Evolutionary conservation across 768 basidiomycete species (phyloP), one percentile per base, ranked within the genome.

Genomic region (Panellus pusillus): DNA sequence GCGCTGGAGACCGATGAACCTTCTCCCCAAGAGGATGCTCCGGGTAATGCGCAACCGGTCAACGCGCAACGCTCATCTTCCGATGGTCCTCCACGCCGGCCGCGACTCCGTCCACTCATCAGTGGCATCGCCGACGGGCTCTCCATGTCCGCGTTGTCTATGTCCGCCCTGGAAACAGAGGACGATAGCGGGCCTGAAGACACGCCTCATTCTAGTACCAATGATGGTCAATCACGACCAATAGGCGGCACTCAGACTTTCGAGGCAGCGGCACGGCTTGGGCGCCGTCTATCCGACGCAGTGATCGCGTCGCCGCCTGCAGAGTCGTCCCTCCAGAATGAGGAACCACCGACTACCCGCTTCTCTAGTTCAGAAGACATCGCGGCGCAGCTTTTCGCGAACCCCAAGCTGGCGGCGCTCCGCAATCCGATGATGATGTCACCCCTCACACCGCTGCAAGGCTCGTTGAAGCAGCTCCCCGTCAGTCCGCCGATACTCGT

Each of bases 401-500:
- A 78, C 51, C 73, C 76, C 1, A 76, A 77, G 57, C 62, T 79
- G 15, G 72, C 76, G 42, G 74, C 70, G 13, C 59, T 78, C 29
- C 71, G 74, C 12, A 62, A 62, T 4, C 60, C 66, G 8, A 44
- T 27, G 44, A 55, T 39, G 58, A 47, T 24, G 24, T 24, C 24
- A 24, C 60, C 49, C 29, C 49, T 65, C 50, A 61, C 52, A 11
- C 71, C 55, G 38, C 62, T 53, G 36, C 65, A 39, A 55, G 48
- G 55, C 29, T 52, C 49, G 36, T 64, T 53, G 52, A 71, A 49
- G 64, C 61, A 59, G 58, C 67, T 41, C 44, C 73, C 27, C 68
- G 76, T 64, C 42, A 85, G 83, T 51, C 77, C 82, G 2, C 88
- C 89, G 3, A 87, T 90, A 35, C 68, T 95, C 43, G 70, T 78